Evolutionary conservation across 1,284 basidiomycete genomes (phyloP).

Genomic region (Boletus sp.): DNA sequence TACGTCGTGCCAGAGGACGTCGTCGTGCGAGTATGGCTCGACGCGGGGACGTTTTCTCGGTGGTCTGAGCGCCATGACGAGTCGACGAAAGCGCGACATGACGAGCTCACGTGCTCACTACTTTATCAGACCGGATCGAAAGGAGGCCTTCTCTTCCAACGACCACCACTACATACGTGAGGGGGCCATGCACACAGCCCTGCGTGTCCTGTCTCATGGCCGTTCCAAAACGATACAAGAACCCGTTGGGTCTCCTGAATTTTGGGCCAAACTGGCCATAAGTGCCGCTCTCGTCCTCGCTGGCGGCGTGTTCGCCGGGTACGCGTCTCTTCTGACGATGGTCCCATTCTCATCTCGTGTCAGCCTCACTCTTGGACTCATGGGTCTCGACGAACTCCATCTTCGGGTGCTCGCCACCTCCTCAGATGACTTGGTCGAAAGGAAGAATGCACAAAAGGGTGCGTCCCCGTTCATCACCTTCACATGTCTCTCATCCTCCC

Average conservation of each 20-base stretch:
- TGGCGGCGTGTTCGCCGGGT: conserved; percentile 90
- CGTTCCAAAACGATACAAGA: conserved; percentile 21
- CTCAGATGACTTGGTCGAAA: conserved; percentile 72
- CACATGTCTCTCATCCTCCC: conserved; percentile 7
- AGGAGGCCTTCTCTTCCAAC: neutral
- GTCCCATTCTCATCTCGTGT: neutral
- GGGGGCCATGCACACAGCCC: neutral
- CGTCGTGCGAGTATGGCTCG: conserved; percentile 47
- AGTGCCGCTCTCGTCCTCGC: conserved; percentile 71
- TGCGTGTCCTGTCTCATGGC: neutral
- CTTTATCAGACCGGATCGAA: neutral
- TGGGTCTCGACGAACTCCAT: conserved; percentile 95
- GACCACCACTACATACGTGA: neutral
- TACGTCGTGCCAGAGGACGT: conserved; percentile 78
- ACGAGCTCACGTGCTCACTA: neutral
- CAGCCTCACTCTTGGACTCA: conserved; percentile 84
- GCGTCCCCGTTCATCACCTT: conserved; percentile 4
- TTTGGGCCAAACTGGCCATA: conserved; percentile 71
- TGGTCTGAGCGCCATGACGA: too few relatives aligned
- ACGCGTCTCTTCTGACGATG: accelerated
- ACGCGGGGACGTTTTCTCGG: conserved; percentile 21
- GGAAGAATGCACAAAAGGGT: conserved; percentile 74
- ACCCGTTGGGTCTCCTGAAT: conserved; percentile 49
- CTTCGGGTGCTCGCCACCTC: conserved; percentile 84
- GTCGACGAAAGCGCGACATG: too few relatives aligned